These are phyloP conservation scores for Mrakia blollopis DNA, from an alignment of 768 basidiomycete genomes.

Conservation along the genomic window DNA sequence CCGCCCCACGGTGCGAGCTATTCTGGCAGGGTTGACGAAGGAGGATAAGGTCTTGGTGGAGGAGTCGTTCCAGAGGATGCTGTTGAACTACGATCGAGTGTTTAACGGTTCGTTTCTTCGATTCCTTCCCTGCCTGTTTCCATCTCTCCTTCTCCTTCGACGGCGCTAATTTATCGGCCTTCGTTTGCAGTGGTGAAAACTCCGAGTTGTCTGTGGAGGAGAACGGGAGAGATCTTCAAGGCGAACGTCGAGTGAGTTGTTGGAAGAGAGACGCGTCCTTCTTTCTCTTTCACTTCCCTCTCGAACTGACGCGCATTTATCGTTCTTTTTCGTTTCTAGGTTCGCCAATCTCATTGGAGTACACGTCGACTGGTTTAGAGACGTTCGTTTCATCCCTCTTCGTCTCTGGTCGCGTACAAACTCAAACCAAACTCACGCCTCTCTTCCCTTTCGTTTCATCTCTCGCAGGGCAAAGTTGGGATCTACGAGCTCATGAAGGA, in stretches of 20 bases:
- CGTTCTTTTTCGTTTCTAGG: neutral
- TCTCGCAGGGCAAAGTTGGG: slow-evolving; percentile 69
- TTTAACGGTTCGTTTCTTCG: slow-evolving; percentile 41
- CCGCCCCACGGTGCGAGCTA: slow-evolving; percentile 19
- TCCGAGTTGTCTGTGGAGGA: slow-evolving; percentile 90
- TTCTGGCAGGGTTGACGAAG: slow-evolving; percentile 47
- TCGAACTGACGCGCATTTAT: neutral
- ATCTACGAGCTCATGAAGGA: slow-evolving; percentile 99
- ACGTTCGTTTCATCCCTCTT: slow-evolving; percentile 39
- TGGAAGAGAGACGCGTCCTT: too few relatives aligned
- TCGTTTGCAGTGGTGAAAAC: slow-evolving; percentile 84
- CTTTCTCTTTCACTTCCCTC: neutral
- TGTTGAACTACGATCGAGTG: slow-evolving; percentile 89
- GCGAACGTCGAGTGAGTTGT: slow-evolving; percentile 68
- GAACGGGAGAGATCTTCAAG: slow-evolving; percentile 98
- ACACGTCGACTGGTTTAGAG: slow-evolving; percentile 81
- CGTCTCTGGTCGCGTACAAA: slow-evolving; percentile 29
- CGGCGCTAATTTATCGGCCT: too few relatives aligned
- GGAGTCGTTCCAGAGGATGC: slow-evolving; percentile 89
- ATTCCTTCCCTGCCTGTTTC: neutral
- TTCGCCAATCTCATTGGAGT: slow-evolving; percentile 71
- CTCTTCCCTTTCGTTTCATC: too few relatives aligned
- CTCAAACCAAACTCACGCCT: neutral
- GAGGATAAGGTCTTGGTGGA: slow-evolving; percentile 91
- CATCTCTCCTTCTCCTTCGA: neutral